Conservation (phyloP, 2,329 filamentous ascomycete species). For the Biscogniauxia mediterranea region DNA sequence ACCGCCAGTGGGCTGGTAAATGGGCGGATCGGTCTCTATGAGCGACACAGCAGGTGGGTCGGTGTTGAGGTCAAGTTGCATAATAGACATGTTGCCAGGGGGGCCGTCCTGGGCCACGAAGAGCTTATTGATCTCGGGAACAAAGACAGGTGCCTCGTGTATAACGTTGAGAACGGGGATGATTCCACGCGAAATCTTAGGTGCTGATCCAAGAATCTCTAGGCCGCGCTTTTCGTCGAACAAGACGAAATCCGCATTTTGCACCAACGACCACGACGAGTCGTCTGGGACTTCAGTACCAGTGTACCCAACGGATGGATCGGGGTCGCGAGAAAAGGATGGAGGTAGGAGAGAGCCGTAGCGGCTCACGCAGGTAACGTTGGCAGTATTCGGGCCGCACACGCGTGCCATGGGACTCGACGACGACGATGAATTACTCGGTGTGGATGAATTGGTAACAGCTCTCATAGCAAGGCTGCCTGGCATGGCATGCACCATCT, state of each 20-base stretch:
- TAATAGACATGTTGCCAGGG: conserved; percentile 6
- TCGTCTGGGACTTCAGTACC: conserved; percentile 4
- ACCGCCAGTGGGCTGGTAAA: conserved; percentile 6
- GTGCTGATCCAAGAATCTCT: conserved; percentile 2
- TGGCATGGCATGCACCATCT: neutral
- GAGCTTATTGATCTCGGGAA: conserved; percentile 4
- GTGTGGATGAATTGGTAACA: neutral
- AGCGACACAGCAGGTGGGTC: conserved; percentile 4
- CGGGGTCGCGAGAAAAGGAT: conserved; percentile 3
- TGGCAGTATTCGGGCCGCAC: conserved; percentile 6
- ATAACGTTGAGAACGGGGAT: conserved; percentile 8
- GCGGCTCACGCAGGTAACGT: conserved; percentile 6
- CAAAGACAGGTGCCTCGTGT: conserved; percentile 7
- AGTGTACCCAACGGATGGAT: conserved; percentile 2
- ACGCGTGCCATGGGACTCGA: neutral
- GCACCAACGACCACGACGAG: conserved; percentile 4
- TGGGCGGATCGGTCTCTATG: conserved; percentile 3
- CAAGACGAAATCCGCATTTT: conserved; percentile 6
- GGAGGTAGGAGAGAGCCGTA: conserved; percentile 2
- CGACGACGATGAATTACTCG: neutral
- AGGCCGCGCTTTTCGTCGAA: conserved; percentile 4
- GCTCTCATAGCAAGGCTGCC: neutral
- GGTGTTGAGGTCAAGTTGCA: conserved; percentile 5
- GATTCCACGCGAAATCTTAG: conserved; percentile 2
- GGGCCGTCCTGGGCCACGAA: conserved; percentile 7